These are phyloP conservation scores for Venturia effusa DNA, from an alignment of 2,329 filamentous ascomycete genomes.

Conservation along the genomic window DNA sequence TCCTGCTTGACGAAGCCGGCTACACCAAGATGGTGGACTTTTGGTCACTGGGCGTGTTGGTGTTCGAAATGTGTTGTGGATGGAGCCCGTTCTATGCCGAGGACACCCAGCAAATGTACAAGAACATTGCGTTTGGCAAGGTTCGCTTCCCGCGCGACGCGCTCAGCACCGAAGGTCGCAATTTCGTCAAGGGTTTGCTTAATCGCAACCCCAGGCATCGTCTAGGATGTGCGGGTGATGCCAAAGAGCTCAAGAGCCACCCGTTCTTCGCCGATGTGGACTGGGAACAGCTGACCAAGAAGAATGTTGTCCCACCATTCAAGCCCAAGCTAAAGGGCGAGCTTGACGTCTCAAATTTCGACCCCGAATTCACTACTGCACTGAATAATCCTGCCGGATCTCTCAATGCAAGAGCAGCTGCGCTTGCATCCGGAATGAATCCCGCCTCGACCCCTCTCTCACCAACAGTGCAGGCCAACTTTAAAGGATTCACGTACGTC, in stretches of 20 bases:
- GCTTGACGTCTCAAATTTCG: slow-evolving; percentile 95
- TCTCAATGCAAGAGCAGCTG: slow-evolving; percentile 81
- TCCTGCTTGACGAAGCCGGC: slow-evolving; percentile 87
- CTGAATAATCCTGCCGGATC: slow-evolving; percentile 70
- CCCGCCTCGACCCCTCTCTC: slow-evolving; percentile 85
- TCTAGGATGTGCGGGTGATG: slow-evolving; percentile 81
- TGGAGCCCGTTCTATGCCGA: slow-evolving; percentile 99
- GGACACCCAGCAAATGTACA: slow-evolving; percentile 99
- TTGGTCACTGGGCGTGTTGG: slow-evolving; percentile 93
- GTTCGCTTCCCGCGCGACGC: slow-evolving; percentile 94
- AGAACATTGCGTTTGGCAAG: slow-evolving; percentile 99
- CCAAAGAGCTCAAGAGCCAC: slow-evolving; percentile 86
- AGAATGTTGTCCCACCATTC: slow-evolving; percentile 90
- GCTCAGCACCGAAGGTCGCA: slow-evolving; percentile 84
- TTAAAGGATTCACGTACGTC: slow-evolving; percentile 98
- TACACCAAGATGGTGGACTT: slow-evolving; percentile 99
- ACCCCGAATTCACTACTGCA: slow-evolving; percentile 95
- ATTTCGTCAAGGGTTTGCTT: slow-evolving; percentile 94
- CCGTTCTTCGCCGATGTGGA: slow-evolving; percentile 92
- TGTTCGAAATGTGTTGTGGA: slow-evolving; percentile 99
- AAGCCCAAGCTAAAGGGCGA: slow-evolving; percentile 95
- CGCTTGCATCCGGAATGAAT: slow-evolving; percentile 68
- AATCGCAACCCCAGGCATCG: slow-evolving; percentile 96
- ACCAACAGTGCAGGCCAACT: slow-evolving; percentile 93
- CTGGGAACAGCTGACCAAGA: slow-evolving; percentile 79